A percentile compares a stretch with the other conserved stretches of the same genome.
phyloP scores from a whole-genome alignment of 345 rosid species.

The Punica granatum region DNA sequence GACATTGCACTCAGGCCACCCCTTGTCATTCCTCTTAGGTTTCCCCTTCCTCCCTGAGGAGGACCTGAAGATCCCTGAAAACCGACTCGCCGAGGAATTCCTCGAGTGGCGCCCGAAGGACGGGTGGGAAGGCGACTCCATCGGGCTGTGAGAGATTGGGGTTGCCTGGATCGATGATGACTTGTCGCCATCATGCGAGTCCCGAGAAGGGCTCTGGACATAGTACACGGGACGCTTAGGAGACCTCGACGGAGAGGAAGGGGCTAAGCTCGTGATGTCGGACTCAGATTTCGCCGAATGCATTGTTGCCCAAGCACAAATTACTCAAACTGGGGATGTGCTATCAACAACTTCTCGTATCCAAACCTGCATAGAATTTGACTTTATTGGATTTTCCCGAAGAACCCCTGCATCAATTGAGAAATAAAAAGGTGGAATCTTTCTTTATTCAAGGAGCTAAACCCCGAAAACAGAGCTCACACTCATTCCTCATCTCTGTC shows the following conservation, averaged over 20 bases:
- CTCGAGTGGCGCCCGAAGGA: conserved; percentile 77
- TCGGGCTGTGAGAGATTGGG: conserved; percentile 36
- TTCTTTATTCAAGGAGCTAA: not conserved
- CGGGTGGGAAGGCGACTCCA: conserved; percentile 85
- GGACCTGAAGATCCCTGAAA: conserved; percentile 75
- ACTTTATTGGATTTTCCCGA: not conserved
- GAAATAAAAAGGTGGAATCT: not conserved
- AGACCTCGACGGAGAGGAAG: conserved; percentile 75
- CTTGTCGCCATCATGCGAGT: conserved; percentile 89
- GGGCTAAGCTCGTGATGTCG: conserved; percentile 65
- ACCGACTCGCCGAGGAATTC: conserved; percentile 74
- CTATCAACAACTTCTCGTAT: not conserved
- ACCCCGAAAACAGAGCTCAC: not conserved
- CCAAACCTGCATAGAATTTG: not conserved
- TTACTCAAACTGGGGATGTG: not conserved
- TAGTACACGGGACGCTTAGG: conserved; percentile 65
- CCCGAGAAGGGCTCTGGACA: conserved; percentile 87
- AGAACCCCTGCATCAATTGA: not conserved
- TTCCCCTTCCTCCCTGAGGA: conserved; percentile 52
- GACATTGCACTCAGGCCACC: conserved; percentile 70
- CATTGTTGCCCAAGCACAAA: conserved; percentile 23
- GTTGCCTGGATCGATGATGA: conserved; percentile 58
- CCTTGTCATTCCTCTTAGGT: conserved; percentile 64
- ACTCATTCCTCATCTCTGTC: not conserved
- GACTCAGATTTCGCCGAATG: conserved; percentile 62